These are phyloP conservation scores for Beauveria australis DNA, from an alignment of 2,329 filamentous ascomycete species.

Conservation along the genomic window DNA sequence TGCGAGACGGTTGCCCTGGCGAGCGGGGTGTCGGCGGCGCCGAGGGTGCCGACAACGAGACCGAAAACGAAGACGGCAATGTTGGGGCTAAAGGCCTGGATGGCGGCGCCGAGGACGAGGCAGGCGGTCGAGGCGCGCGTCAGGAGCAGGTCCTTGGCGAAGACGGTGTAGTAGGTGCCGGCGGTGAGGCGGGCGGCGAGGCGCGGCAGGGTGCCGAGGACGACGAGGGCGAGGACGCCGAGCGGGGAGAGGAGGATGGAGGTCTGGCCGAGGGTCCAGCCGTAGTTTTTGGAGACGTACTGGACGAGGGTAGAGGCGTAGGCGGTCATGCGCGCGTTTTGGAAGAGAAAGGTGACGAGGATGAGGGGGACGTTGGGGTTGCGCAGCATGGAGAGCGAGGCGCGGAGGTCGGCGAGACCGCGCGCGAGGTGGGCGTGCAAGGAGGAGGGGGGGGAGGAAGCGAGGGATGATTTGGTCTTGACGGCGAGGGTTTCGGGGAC, in stretches of 20 bases:
- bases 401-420: slow-evolving; percentile 23
- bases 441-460: slow-evolving; percentile 7
- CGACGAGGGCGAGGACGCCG: slow-evolving; percentile 29
- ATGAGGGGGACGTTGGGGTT: slow-evolving; percentile 29
- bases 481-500: slow-evolving; percentile 33
- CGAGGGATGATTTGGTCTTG: slow-evolving; percentile 12
- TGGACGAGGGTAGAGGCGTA: slow-evolving; percentile 30
- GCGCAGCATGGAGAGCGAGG: slow-evolving; percentile 27
- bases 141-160: slow-evolving; percentile 30
- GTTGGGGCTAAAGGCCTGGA: slow-evolving; percentile 27
- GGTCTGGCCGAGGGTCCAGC: slow-evolving; percentile 33
- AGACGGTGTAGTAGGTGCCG: slow-evolving; percentile 21
- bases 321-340: slow-evolving; percentile 27
- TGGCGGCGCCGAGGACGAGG: slow-evolving; percentile 23
- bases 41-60: slow-evolving; percentile 29
- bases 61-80: slow-evolving; percentile 28
- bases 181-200: slow-evolving; percentile 23
- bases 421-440: slow-evolving; percentile 22
- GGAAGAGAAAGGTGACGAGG: slow-evolving; percentile 30
- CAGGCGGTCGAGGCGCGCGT: slow-evolving; percentile 25
- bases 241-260: slow-evolving; percentile 33
- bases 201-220: slow-evolving; percentile 29
- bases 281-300: slow-evolving; percentile 36
- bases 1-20: slow-evolving; percentile 32
- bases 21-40: slow-evolving; percentile 30